Conservation (phyloP, 2,329 filamentous ascomycete species). For the Sarocladium brachiariae region DNA sequence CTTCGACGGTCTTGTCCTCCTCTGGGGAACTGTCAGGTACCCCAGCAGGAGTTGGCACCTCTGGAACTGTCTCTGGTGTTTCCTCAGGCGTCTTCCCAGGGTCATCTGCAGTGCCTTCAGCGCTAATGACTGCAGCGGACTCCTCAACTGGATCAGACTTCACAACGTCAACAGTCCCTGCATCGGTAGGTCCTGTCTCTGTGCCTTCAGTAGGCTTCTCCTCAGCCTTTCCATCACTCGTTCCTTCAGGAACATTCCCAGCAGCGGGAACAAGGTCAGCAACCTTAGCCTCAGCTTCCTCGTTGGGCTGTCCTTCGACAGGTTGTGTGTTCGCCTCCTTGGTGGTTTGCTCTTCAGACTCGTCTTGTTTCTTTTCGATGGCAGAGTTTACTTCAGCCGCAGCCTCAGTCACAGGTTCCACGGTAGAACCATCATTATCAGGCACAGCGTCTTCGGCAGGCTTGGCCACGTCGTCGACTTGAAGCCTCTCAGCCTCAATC, state of each 20-base stretch:
- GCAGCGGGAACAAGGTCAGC: neutral
- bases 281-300: conserved; percentile 1
- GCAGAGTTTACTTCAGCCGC: too few species aligned
- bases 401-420: conserved; percentile 10
- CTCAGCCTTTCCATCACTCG: conserved; percentile 4
- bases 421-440: conserved; percentile 13
- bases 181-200: neutral
- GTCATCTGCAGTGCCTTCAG: conserved; percentile 15
- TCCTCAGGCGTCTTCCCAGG: conserved; percentile 4
- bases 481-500: neutral
- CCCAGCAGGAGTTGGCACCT: neutral
- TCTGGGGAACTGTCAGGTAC: neutral
- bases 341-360: conserved; percentile 12
- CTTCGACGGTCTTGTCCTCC: neutral
- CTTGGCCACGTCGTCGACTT: neutral
- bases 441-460: conserved; percentile 12
- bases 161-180: neutral
- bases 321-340: neutral
- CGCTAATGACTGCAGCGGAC: conserved; percentile 7
- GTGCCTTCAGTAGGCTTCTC: conserved; percentile 10
- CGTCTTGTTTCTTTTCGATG: too few species aligned
- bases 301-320: conserved; percentile 7
- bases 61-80: too few species aligned
- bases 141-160: neutral
- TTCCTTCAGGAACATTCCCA: conserved; percentile 8